These are phyloP conservation scores for Lentinula novae-zelandiae DNA, from an alignment of 1,284 basidiomycete species.

Conservation along the genomic window DNA sequence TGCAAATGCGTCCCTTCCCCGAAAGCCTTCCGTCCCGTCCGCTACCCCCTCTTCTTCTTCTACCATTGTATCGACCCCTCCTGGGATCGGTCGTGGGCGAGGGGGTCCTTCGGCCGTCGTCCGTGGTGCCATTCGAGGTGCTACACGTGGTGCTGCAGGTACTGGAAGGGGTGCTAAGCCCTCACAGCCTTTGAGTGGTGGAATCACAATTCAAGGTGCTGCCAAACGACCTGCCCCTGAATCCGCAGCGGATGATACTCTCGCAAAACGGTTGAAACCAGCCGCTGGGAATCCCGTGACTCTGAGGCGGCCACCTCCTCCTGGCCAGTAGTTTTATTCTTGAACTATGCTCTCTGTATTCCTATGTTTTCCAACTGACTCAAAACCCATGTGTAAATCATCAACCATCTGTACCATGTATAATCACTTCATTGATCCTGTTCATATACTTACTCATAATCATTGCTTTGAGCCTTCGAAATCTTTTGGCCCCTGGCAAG, in stretches of 20 bases:
- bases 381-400: background rate
- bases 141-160: slow-evolving; percentile 38
- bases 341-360: background rate
- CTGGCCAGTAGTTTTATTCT: background rate
- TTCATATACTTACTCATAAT: too few relatives aligned
- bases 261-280: slow-evolving; percentile 70
- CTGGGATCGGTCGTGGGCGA: slow-evolving; percentile 23
- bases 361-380: background rate
- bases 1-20: slow-evolving; percentile 13
- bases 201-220: slow-evolving; percentile 64
- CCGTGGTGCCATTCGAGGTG: slow-evolving; percentile 30
- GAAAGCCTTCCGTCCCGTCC: slow-evolving; percentile 18
- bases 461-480: too few relatives aligned
- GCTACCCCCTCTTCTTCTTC: background rate
- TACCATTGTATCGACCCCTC: background rate
- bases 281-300: slow-evolving; percentile 11
- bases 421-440: too few relatives aligned
- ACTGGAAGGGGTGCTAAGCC: slow-evolving; percentile 26
- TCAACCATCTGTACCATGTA: too few relatives aligned
- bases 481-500: too few relatives aligned
- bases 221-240: slow-evolving; percentile 57
- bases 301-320: slow-evolving; percentile 13
- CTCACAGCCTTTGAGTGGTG: slow-evolving; percentile 21
- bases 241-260: slow-evolving; percentile 46
- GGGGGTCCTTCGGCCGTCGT: slow-evolving; percentile 28